phyloP scores from a whole-genome alignment of 2,329 filamentous ascomycete species.

The Trichophyton simii region DNA sequence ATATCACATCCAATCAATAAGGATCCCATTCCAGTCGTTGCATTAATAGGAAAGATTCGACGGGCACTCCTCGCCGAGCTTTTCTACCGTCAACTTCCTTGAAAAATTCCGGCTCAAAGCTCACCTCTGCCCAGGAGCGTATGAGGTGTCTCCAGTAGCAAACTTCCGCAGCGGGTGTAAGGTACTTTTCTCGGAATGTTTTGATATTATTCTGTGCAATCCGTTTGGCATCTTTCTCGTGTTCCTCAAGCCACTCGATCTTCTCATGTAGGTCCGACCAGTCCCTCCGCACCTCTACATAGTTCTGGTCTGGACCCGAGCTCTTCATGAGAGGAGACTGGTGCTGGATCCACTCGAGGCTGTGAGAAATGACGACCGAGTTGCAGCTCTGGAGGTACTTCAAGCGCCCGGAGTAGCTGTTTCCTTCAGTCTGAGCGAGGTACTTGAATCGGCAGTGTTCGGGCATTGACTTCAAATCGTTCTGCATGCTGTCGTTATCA shows the following conservation, averaged over 20 bases:
- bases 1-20: neutral
- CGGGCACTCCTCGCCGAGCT: slow-evolving; percentile 24
- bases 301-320: slow-evolving; percentile 38
- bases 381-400: slow-evolving; percentile 43
- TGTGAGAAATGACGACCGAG: slow-evolving; percentile 39
- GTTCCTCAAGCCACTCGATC: slow-evolving; percentile 32
- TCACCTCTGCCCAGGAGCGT: slow-evolving; percentile 24
- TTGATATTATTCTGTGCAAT: slow-evolving; percentile 40
- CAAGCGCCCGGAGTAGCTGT: slow-evolving; percentile 41
- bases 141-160: slow-evolving; percentile 45
- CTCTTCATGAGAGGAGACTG: slow-evolving; percentile 22
- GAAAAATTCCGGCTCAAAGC: slow-evolving; percentile 30
- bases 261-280: slow-evolving; percentile 45
- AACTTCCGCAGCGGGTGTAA: slow-evolving; percentile 43
- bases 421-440: slow-evolving; percentile 42
- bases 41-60: slow-evolving; percentile 31
- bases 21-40: slow-evolving; percentile 4
- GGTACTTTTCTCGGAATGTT: slow-evolving; percentile 41
- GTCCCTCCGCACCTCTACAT: slow-evolving; percentile 37
- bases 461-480: slow-evolving; percentile 18
- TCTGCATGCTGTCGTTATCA: slow-evolving; percentile 19
- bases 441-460: slow-evolving; percentile 46
- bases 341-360: slow-evolving; percentile 39
- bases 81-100: slow-evolving; percentile 19
- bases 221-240: slow-evolving; percentile 33